Percentiles rank a stretch among this genome's conserved stretches.
Evolutionary conservation across 2,329 filamentous ascomycete genomes (phyloP).

Genomic region (Chaetomiaceae sp.): DNA sequence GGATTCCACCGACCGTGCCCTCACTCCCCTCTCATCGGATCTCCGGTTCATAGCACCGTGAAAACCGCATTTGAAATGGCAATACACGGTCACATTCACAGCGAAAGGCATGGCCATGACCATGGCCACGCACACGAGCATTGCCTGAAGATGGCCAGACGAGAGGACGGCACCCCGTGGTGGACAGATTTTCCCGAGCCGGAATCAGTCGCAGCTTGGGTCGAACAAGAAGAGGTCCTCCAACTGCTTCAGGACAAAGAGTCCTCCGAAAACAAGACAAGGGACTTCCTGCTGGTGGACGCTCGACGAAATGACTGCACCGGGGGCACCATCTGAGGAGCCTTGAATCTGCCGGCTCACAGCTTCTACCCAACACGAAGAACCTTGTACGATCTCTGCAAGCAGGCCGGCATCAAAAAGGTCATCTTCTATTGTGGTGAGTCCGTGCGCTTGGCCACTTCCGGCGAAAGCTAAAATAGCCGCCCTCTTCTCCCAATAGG

Average conservation of each 20-base stretch:
- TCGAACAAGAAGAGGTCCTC: constrained; percentile 40
- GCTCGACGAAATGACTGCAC: constrained; percentile 51
- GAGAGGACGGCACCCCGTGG: constrained; percentile 32
- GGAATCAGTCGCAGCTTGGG: constrained; percentile 34
- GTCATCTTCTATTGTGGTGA: constrained; percentile 55
- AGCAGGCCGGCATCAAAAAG: constrained; percentile 43
- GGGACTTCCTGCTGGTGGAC: constrained; percentile 47
- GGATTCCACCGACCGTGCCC: too few relatives aligned
- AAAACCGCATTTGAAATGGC: not conserved
- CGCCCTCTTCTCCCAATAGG: constrained; percentile 32
- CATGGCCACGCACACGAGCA: constrained; percentile 13
- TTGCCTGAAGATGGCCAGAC: constrained; percentile 25
- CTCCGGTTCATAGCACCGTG: too few relatives aligned
- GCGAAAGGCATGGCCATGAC: not conserved
- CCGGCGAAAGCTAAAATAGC: not conserved
- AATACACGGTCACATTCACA: not conserved
- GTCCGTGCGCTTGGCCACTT: too few relatives aligned
- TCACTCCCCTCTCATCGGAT: too few relatives aligned
- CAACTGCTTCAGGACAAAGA: constrained; percentile 37
- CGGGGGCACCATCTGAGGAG: constrained; percentile 56
- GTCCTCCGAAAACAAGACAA: constrained; percentile 27
- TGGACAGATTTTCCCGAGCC: constrained; percentile 42
- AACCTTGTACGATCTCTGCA: constrained; percentile 45
- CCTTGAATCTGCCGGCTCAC: constrained; percentile 55
- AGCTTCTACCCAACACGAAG: constrained; percentile 48